Conservation (phyloP, 768 basidiomycete genomes). For the Lactifluus hygrophoroides region DNA sequence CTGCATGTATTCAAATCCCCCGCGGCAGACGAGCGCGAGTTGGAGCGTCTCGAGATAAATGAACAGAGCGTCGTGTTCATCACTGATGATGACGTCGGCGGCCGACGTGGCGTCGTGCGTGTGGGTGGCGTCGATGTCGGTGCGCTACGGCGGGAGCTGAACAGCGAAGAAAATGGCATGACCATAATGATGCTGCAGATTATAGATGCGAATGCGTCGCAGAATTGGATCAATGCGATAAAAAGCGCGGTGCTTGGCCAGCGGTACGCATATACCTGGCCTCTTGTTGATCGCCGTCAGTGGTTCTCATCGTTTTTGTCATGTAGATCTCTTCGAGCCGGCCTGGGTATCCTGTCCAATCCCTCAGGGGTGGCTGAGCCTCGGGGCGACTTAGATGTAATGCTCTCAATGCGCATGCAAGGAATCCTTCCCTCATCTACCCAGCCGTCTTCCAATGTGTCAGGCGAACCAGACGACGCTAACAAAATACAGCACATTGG, state of each 20-base stretch:
- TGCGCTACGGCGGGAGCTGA: constrained; percentile 27
- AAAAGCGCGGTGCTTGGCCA: constrained; percentile 66
- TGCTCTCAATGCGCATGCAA: constrained; percentile 70
- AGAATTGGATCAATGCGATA: constrained; percentile 68
- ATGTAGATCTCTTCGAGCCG: constrained; percentile 60
- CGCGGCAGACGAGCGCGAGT: constrained; percentile 51
- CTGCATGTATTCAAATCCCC: constrained; percentile 68
- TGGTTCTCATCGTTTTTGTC: constrained; percentile 6
- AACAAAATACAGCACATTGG: neutral
- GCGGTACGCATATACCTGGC: constrained; percentile 36
- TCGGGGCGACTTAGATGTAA: constrained; percentile 75
- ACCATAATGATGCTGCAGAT: constrained; percentile 70
- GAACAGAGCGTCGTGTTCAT: constrained; percentile 72
- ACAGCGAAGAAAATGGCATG: constrained; percentile 40
- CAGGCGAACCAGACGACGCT: constrained; percentile 8
- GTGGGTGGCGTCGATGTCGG: constrained; percentile 58
- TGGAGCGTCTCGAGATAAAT: constrained; percentile 69
- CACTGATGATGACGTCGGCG: constrained; percentile 44
- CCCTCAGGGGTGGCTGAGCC: constrained; percentile 46
- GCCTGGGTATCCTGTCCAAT: constrained; percentile 42
- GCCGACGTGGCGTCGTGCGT: constrained; percentile 49
- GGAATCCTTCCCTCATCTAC: constrained; percentile 39
- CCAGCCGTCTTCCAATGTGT: constrained; percentile 12
- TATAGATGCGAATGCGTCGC: constrained; percentile 48
- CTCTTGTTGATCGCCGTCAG: neutral